Evolutionary conservation across 306 rosid species (phyloP).

Genomic region (Oemleria cerasiformis): DNA sequence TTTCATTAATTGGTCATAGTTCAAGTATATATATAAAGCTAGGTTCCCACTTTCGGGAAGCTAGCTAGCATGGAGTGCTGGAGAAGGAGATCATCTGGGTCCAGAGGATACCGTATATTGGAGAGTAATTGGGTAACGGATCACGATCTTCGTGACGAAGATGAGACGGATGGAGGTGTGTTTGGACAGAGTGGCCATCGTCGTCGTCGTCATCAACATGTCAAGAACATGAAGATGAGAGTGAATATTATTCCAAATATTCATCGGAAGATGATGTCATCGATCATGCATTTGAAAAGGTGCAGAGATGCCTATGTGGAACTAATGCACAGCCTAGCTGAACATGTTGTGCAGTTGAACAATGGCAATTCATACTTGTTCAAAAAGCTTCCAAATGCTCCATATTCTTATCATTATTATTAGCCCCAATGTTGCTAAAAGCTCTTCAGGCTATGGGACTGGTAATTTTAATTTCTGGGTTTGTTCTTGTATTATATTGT

Average conservation of each 20-base stretch:
- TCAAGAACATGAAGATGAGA: background rate
- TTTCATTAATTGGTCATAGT: no score
- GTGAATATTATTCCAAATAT: background rate
- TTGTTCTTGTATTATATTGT: background rate
- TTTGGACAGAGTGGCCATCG: background rate
- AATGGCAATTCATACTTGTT: background rate
- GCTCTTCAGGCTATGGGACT: background rate
- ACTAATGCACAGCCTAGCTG: background rate
- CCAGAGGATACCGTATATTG: background rate
- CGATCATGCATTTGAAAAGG: background rate
- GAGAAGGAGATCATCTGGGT: background rate
- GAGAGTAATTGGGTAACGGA: background rate
- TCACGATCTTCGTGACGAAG: background rate
- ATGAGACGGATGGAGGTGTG: background rate
- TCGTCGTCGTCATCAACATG: background rate
- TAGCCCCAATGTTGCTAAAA: background rate
- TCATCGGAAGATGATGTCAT: background rate
- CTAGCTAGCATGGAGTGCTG: slow-evolving; percentile 11
- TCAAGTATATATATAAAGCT: no score
- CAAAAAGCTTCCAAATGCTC: background rate
- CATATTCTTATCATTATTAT: background rate
- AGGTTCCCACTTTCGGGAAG: background rate
- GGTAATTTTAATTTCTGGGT: background rate
- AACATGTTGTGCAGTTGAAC: background rate
- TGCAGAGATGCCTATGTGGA: background rate